Percentiles rank a stretch among this genome's conserved stretches.
These are phyloP conservation scores for Iris pallida DNA, from an alignment of 116 monocot species.

Conservation along the genomic window DNA sequence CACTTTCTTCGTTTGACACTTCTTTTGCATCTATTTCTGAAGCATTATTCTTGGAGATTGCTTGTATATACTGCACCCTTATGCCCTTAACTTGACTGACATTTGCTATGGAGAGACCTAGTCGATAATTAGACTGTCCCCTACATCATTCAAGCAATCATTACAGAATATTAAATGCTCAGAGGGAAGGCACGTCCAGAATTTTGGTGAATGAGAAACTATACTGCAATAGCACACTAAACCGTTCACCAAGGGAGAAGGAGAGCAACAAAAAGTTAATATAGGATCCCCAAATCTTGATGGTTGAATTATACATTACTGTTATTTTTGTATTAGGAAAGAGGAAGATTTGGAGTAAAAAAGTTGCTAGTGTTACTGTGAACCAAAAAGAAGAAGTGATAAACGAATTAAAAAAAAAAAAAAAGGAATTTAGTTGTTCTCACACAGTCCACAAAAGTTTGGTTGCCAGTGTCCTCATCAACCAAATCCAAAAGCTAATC, in stretches of 20 bases:
- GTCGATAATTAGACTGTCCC: constrained; percentile 11
- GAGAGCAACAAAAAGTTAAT: no score
- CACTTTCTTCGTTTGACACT: constrained; percentile 20
- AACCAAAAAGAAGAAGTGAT: not conserved
- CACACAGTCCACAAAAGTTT: not conserved
- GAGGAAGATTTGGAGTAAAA: not conserved
- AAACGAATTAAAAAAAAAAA: not conserved
- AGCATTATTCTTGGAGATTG: constrained; percentile 29
- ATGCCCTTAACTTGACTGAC: constrained; percentile 9
- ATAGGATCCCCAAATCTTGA: not conserved
- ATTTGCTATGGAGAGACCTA: not conserved
- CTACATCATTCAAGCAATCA: constrained; percentile 24
- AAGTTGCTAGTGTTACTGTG: not conserved
- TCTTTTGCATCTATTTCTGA: constrained; percentile 15
- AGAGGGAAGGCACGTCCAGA: not conserved
- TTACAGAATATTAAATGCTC: not conserved
- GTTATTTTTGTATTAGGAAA: not conserved
- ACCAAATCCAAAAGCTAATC: not conserved
- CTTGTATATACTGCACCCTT: constrained; percentile 21
- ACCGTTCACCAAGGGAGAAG: no score
- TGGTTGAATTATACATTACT: not conserved
- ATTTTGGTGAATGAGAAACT: not conserved
- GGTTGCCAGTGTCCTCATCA: not conserved
- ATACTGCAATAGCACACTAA: not conserved
- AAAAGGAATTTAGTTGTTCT: not conserved